Evolutionary conservation across 2,329 filamentous ascomycete genomes (phyloP), one percentile per base, ranked within the genome.

Genomic region (Beauveria sp.): DNA sequence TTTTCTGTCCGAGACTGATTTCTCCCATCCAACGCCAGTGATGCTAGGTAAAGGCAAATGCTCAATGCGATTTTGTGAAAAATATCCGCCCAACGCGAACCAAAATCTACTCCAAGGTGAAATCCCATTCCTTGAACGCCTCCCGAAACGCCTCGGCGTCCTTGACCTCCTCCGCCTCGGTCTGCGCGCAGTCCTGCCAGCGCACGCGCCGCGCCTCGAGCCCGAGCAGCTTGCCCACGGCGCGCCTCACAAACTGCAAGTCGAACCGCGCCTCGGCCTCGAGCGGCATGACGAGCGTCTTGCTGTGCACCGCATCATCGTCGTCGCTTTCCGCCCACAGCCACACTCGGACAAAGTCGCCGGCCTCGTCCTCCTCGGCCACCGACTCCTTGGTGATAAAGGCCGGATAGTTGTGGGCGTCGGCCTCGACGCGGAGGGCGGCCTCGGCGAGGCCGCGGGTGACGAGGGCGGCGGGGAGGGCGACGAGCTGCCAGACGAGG

Each of bases 401-500:
- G 43, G 75, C 67, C 0, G 85, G 83, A 61, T 84, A 82, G 61
- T 78, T 73, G 52, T 79, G 71, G 67, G 96, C 96, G 72, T 96
- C 89, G 0, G 91, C 92, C 70, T 96, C 87, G 1, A 96, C 90
- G 59, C 88, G 88, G 77, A 99, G 97, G 0, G 88, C 93, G 0
- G 90, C 91, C 72, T 96, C 91, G 0, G 96, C 90, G 1, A 96
- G 79, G 0, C 90, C 89, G 52, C 86, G 85, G 22, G 76, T 77
- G 56, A 96, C 83, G 50, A 91, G 77, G 10, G 88, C 81, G 0
- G 83, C 78, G 0, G 89, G 84, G 0, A 96, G 79, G 1, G 95
- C 91, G 34, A 98, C 77, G 67, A 96, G 89, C 74, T 99, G 96
- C 95, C 93, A 97, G 70, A 98, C 93, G 1, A 88, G 82, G 72